Evolutionary conservation across 192 early-diverging fungal species (phyloP), one percentile per base, ranked within the genome.

Genomic region (Dimargaris cristalligena): DNA sequence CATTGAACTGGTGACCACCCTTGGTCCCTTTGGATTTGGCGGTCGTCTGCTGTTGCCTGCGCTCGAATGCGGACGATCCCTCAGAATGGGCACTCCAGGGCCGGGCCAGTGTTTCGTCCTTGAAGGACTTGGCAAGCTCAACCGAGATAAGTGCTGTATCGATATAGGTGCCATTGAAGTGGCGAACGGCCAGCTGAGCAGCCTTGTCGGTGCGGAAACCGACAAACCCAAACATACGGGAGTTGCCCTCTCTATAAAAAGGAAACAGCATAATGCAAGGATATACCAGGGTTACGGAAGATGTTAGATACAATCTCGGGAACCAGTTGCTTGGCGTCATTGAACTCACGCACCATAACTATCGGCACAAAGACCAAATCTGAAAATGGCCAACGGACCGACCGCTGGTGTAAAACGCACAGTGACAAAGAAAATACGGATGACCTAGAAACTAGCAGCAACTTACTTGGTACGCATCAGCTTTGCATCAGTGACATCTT

Each of bases 161-260:
- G 46, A 99, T 84, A 63, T 81, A 99, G 23, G 92, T 86, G 59
- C 81, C 76, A 74, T 99, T 84, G 67, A 94, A 99, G 71, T 93
- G 87, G 34, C 71, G 68, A 30, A 87, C 68, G 0, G 91, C 92
- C 3, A 72, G 77, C 50, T 84, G 70, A 6, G 93, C 95, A 22
- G 91, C 91, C 60, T 88, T 80, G 38, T 90, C 89, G 4, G 86
- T 85, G 54, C 79, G 80, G 71, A 81, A 99, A 31, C 95, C 95
- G 62, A 96, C 85, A 64, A 87, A 99, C 23, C 87, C 90, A 62
- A 99, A 94, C 60, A 80, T 78, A 58, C 95, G 83, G 52, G 88
- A 94, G 9, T 26, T 18, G n/a, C 63, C 57, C 6, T 51, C 20
- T 1, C n/a, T n/a, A n/a, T n/a, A n/a, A n/a, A n/a, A n/a, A n/a